phyloP scores from a whole-genome alignment of 768 basidiomycete species.

The Psilocybe subaeruginosa region DNA sequence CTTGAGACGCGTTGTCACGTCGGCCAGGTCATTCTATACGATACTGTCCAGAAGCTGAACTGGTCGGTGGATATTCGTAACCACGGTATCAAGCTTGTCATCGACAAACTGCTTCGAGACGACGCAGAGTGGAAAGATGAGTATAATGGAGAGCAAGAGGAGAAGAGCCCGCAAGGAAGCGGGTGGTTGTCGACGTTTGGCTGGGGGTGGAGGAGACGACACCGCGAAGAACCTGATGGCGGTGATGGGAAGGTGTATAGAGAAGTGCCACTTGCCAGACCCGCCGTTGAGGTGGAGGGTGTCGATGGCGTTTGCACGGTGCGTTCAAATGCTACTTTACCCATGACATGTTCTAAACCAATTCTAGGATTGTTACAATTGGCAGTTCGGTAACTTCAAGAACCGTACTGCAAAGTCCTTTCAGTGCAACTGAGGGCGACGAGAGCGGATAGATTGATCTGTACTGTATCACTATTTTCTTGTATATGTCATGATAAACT shows the following conservation, averaged over 20 bases:
- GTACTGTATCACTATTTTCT: not conserved
- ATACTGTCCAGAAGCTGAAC: constrained; percentile 78
- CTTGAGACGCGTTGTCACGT: constrained; percentile 89
- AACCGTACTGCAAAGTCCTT: constrained; percentile 1
- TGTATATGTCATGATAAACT: not conserved
- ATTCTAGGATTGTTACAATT: constrained; percentile 69
- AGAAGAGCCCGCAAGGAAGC: constrained; percentile 8
- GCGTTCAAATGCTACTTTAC: constrained; percentile 26
- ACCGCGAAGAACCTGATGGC: constrained; percentile 11
- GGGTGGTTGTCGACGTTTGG: constrained; percentile 9
- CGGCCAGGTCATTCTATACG: constrained; percentile 81
- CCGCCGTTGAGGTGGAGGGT: constrained; percentile 51
- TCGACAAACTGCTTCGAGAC: constrained; percentile 45
- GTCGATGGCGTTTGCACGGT: constrained; percentile 62
- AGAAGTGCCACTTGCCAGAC: constrained; percentile 31
- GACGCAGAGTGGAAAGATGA: constrained; percentile 27
- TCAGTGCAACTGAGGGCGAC: not conserved
- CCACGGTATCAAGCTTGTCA: constrained; percentile 70
- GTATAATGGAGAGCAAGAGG: constrained; percentile 20
- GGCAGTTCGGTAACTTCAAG: constrained; percentile 56
- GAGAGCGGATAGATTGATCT: not conserved
- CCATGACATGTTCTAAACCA: not conserved
- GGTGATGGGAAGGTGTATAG: constrained; percentile 17
- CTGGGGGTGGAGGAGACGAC: constrained; percentile 26
- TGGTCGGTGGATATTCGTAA: constrained; percentile 81